Evolutionary conservation across 2,329 filamentous ascomycete species (phyloP).

Genomic region (Rhynchosporium graminicola): DNA sequence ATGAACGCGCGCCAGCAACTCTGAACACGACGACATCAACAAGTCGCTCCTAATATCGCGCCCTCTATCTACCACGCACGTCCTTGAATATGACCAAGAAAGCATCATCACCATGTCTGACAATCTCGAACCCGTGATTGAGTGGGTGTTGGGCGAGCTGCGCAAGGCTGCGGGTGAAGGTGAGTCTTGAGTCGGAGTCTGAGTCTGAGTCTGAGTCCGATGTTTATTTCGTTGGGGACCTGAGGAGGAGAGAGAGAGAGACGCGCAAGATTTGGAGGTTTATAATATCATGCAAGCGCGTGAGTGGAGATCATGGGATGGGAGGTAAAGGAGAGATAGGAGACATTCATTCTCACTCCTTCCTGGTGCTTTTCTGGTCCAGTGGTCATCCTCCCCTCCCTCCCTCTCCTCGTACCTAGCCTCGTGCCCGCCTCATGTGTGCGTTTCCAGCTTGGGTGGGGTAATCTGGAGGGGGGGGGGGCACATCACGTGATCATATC

Average conservation of each 20-base stretch:
- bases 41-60: background rate
- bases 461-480: background rate
- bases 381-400: background rate
- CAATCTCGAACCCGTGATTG: conserved; percentile 20
- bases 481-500: background rate
- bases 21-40: background rate
- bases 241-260: background rate
- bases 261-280: background rate
- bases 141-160: conserved; percentile 21
- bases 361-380: background rate
- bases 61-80: conserved; percentile 1
- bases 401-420: background rate
- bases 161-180: conserved; percentile 21
- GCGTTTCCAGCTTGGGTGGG: background rate
- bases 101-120: conserved; percentile 22
- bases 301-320: background rate
- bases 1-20: background rate
- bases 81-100: conserved; percentile 19
- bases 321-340: too few species aligned
- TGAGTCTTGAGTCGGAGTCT: conserved; percentile 18
- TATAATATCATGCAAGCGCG: background rate
- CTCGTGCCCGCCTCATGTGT: background rate
- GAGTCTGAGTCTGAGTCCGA: too few species aligned
- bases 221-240: background rate
- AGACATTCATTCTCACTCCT: too few species aligned